phyloP scores from a whole-genome alignment of 495 filamentous ascomycete species.

The Astrocystis sublimbata region DNA sequence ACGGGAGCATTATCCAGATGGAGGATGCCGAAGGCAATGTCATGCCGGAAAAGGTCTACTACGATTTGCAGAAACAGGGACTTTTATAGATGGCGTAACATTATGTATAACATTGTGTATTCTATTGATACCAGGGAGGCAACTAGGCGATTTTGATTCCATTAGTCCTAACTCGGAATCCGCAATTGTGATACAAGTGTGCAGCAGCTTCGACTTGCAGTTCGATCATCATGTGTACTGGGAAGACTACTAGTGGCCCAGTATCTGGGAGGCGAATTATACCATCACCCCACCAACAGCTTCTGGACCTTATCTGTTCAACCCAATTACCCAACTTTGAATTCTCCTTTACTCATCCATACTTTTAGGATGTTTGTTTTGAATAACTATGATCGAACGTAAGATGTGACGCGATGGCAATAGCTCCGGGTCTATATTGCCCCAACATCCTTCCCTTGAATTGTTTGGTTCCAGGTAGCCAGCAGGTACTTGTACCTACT shows the following conservation, averaged over 20 bases:
- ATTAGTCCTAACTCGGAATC: too few species aligned
- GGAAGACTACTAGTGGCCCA: too few species aligned
- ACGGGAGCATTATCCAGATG: constrained; percentile 92
- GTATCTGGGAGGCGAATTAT: neutral
- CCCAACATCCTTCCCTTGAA: neutral
- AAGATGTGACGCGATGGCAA: neutral
- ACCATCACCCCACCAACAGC: neutral
- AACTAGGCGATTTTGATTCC: too few species aligned
- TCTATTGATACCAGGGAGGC: too few species aligned
- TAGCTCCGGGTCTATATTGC: neutral
- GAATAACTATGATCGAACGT: neutral
- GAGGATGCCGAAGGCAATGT: constrained; percentile 97
- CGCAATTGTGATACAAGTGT: too few species aligned
- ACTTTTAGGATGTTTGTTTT: neutral
- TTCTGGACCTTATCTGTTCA: neutral
- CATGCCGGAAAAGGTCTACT: constrained; percentile 97
- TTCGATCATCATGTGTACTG: too few species aligned
- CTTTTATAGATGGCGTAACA: constrained; percentile 62
- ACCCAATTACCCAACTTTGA: neutral
- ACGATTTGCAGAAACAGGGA: constrained; percentile 76
- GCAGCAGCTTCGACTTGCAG: too few species aligned
- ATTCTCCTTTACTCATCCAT: neutral
- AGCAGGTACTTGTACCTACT: too few species aligned
- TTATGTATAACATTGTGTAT: neutral
- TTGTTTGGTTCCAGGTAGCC: too few species aligned